Percentiles rank a stretch among this genome's conserved stretches.
phyloP scores from a whole-genome alignment of 495 filamentous ascomycete genomes.

The Neurospora sp. region DNA sequence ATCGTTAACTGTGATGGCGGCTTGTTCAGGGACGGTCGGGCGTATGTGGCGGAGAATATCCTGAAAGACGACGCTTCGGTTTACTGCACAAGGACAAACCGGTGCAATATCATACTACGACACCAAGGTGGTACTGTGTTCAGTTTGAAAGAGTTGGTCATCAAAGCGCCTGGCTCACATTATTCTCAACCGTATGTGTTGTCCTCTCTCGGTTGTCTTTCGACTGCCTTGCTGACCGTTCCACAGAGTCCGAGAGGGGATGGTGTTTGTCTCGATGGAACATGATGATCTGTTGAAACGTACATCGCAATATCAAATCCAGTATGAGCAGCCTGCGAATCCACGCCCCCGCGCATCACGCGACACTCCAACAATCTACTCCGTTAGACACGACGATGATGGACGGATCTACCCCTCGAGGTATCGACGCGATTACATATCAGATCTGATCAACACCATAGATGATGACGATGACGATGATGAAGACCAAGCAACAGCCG shows the following conservation, averaged over 20 bases:
- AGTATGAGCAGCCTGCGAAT: constrained; percentile 38
- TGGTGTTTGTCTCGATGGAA: constrained; percentile 85
- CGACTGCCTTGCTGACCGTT: constrained; percentile 14
- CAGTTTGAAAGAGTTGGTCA: constrained; percentile 69
- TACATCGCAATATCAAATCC: constrained; percentile 67
- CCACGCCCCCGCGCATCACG: constrained; percentile 2
- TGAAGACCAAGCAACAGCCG: constrained; percentile 34
- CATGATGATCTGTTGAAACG: constrained; percentile 61
- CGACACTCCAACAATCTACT: constrained; percentile 28
- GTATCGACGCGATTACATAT: constrained; percentile 27
- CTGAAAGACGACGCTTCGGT: constrained; percentile 71
- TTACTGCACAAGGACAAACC: constrained; percentile 76
- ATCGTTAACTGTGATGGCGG: constrained; percentile 85
- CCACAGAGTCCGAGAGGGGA: constrained; percentile 75
- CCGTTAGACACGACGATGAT: constrained; percentile 36
- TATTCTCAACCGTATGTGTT: constrained; percentile 75
- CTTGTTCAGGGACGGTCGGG: constrained; percentile 48
- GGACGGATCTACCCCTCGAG: constrained; percentile 29
- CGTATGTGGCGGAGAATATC: constrained; percentile 69
- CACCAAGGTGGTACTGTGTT: constrained; percentile 74
- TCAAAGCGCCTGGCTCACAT: constrained; percentile 71
- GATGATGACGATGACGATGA: constrained; percentile 43
- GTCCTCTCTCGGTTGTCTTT: not conserved
- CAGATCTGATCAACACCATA: not conserved
- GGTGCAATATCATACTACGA: constrained; percentile 73